Evolutionary conservation across 495 filamentous ascomycete species (phyloP).

Genomic region (Lasiosphaeria ovina): DNA sequence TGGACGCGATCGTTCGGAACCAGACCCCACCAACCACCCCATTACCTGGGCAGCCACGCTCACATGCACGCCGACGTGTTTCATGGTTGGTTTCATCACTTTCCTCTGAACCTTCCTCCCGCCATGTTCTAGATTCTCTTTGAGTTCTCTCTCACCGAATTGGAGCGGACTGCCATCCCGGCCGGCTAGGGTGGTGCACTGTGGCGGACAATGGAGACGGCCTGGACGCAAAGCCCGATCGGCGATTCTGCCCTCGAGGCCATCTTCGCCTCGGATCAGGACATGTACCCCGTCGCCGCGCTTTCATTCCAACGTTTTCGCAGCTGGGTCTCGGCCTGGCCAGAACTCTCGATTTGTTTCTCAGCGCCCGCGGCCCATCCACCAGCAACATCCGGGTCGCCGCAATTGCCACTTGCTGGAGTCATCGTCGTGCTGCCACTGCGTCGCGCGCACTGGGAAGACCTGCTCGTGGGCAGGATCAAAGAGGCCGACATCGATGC

Average conservation of each 20-base stretch:
- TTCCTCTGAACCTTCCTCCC: no score
- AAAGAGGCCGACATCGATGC: slow-evolving; percentile 68
- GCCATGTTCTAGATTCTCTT: no score
- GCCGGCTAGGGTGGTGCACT: no score
- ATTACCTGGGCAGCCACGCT: no score
- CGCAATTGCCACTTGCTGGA: slow-evolving; percentile 7
- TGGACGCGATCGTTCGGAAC: no score
- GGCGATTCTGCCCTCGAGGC: slow-evolving; percentile 14
- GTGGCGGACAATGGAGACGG: background rate
- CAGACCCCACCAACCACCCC: no score
- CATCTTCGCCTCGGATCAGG: slow-evolving; percentile 34
- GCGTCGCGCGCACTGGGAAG: slow-evolving; percentile 21
- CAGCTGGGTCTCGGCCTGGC: slow-evolving; percentile 25
- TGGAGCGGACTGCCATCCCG: no score
- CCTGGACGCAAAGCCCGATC: background rate
- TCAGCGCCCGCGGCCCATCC: background rate
- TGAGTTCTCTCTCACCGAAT: no score
- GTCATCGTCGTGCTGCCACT: slow-evolving; percentile 31
- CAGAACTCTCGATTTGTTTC: slow-evolving; percentile 27
- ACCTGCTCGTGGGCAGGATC: slow-evolving; percentile 66
- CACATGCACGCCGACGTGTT: no score
- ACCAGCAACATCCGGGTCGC: background rate
- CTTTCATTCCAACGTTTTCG: slow-evolving; percentile 26
- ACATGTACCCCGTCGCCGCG: slow-evolving; percentile 32
- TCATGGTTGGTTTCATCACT: no score